Evolutionary conservation across 495 filamentous ascomycete species (phyloP).

Genomic region (Pyronema domesticum): DNA sequence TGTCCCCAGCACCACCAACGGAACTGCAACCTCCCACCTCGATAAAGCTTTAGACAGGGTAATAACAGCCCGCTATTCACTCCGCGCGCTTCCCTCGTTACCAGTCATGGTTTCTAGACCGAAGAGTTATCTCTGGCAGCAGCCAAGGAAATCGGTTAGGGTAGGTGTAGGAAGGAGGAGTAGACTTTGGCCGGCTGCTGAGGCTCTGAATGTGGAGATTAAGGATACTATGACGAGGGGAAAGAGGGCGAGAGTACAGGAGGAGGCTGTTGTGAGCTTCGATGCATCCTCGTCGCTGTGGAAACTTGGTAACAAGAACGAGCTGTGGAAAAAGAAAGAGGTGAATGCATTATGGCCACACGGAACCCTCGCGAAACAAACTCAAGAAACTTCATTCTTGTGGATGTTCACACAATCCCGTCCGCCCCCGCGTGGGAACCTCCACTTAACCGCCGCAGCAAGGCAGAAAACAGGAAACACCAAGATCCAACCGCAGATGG

Average conservation of each 20-base stretch:
- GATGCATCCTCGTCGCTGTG: neutral
- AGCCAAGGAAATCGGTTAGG: neutral
- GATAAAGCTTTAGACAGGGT: neutral
- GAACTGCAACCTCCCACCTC: too few relatives aligned
- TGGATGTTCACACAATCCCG: too few relatives aligned
- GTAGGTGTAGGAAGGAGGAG: neutral
- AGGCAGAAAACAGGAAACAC: too few relatives aligned
- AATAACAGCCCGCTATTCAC: neutral
- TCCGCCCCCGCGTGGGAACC: too few relatives aligned
- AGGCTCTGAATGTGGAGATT: neutral
- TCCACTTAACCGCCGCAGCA: too few relatives aligned
- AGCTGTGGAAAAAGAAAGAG: too few relatives aligned
- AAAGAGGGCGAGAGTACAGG: neutral
- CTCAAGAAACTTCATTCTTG: too few relatives aligned
- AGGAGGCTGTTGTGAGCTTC: neutral
- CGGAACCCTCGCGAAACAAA: too few relatives aligned
- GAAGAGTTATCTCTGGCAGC: neutral
- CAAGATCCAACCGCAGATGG: too few relatives aligned
- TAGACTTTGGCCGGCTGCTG: neutral
- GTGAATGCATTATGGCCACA: too few relatives aligned
- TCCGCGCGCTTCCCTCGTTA: neutral
- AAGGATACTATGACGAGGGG: neutral
- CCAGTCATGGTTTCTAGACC: neutral
- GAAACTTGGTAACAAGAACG: too few relatives aligned
- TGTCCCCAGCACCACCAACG: too few relatives aligned